Evolutionary conservation across 441 rosid species (phyloP).

Genomic region (Erodium trifolium): DNA sequence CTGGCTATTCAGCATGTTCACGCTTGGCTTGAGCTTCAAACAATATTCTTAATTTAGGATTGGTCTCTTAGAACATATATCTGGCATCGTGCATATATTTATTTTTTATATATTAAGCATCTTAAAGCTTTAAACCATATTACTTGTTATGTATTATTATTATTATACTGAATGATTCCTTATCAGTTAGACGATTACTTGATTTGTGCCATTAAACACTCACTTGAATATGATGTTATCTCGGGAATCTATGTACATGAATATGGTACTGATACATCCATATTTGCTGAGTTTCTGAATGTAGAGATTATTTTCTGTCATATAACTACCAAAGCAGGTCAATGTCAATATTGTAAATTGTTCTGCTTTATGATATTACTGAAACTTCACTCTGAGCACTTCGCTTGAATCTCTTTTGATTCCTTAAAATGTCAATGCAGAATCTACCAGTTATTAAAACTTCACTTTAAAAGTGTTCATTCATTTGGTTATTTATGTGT

Average conservation of each 20-base stretch:
- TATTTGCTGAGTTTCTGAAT: neutral
- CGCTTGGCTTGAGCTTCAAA: neutral
- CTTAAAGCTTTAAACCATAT: neutral
- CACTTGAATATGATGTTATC: neutral
- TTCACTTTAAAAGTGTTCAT: neutral
- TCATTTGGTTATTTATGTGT: neutral
- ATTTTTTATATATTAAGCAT: neutral
- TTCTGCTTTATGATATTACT: slow-evolving; percentile 1
- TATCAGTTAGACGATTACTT: neutral
- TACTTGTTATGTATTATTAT: neutral
- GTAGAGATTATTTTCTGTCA: neutral
- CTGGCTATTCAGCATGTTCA: neutral
- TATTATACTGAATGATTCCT: neutral
- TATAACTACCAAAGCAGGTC: neutral
- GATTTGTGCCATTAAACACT: neutral
- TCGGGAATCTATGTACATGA: neutral
- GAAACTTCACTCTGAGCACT: slow-evolving; percentile 10
- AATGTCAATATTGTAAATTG: neutral
- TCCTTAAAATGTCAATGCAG: neutral
- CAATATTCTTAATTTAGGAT: neutral
- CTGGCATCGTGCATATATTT: neutral
- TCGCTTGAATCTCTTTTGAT: slow-evolving; percentile 9
- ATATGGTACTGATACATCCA: neutral
- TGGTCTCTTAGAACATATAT: neutral
- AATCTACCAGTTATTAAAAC: neutral